These are phyloP conservation scores for Syncephalastrum monosporum DNA, from an alignment of 371 early-diverging fungal species.

Conservation along the genomic window DNA sequence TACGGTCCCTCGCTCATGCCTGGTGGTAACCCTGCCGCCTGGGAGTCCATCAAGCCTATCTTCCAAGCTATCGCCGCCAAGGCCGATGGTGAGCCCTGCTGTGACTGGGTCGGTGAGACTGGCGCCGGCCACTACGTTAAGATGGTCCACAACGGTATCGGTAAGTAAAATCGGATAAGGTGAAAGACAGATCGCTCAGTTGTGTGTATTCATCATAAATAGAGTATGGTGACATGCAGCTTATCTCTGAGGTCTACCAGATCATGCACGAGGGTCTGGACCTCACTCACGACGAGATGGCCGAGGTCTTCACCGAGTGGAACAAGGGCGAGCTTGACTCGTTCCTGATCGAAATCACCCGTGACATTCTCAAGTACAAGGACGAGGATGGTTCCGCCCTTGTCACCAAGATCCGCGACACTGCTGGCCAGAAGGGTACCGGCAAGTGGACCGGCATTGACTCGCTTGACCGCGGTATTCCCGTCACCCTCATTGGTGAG, in stretches of 20 bases:
- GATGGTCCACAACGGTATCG: slow-evolving; percentile 99
- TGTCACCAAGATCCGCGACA: slow-evolving; percentile 95
- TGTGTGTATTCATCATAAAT: neutral
- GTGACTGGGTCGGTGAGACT: slow-evolving; percentile 98
- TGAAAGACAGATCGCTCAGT: neutral
- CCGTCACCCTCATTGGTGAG: slow-evolving; percentile 96
- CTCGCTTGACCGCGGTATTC: slow-evolving; percentile 91
- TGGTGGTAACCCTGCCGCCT: slow-evolving; percentile 93
- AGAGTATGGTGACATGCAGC: slow-evolving; percentile 99
- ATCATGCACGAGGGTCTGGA: slow-evolving; percentile 87
- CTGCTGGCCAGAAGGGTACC: slow-evolving; percentile 99
- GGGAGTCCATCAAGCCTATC: slow-evolving; percentile 91
- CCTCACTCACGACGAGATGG: slow-evolving; percentile 84
- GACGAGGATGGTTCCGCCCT: slow-evolving; percentile 83
- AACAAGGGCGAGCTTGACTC: slow-evolving; percentile 95
- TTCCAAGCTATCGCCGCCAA: slow-evolving; percentile 96
- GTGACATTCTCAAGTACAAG: slow-evolving; percentile 91
- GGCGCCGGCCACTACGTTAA: slow-evolving; percentile 99
- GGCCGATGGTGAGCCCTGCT: slow-evolving; percentile 92
- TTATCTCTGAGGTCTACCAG: slow-evolving; percentile 97
- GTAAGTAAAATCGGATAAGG: slow-evolving; percentile 16
- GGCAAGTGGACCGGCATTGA: slow-evolving; percentile 98
- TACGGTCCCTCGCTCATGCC: slow-evolving; percentile 99
- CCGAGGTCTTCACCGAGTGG: slow-evolving; percentile 89
- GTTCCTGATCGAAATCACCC: slow-evolving; percentile 96